phyloP scores from a whole-genome alignment of 805 yeast genomes.

The Kodamaea kakaduensis region DNA sequence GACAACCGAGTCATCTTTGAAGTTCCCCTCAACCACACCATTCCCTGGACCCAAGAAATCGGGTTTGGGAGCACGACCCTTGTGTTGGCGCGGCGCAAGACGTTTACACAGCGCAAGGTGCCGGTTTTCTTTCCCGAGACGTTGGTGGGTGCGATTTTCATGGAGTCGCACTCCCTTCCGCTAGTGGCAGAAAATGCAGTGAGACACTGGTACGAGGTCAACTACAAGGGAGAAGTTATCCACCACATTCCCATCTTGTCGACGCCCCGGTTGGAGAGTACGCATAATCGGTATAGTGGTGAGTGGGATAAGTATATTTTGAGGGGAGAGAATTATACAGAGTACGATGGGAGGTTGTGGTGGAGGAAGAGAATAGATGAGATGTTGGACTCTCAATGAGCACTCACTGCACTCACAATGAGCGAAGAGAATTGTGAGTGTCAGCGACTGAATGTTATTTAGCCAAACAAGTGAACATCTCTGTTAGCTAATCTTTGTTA shows the following conservation, averaged over 20 bases:
- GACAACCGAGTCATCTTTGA: constrained; percentile 26
- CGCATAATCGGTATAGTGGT: constrained; percentile 7
- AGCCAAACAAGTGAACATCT: no score
- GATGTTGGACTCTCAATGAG: no score
- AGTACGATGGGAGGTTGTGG: constrained; percentile 14
- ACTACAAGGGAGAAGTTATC: constrained; percentile 12
- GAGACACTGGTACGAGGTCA: constrained; percentile 26
- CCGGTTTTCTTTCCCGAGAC: constrained; percentile 27
- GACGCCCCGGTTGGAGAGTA: constrained; percentile 27
- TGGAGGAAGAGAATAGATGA: constrained; percentile 10
- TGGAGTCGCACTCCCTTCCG: constrained; percentile 14
- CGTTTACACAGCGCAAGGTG: constrained; percentile 17
- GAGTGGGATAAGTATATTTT: constrained; percentile 19
- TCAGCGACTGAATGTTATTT: no score
- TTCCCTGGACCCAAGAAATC: constrained; percentile 23
- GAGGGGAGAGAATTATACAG: constrained; percentile 18
- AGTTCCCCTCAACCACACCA: constrained; percentile 13
- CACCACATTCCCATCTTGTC: constrained; percentile 28
- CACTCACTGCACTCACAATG: no score
- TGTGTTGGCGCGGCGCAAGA: constrained; percentile 20
- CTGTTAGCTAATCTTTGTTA: no score
- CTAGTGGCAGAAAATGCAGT: constrained; percentile 24
- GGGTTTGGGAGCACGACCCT: constrained; percentile 7
- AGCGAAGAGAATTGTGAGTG: no score
- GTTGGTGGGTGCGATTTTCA: constrained; percentile 23